Evolutionary conservation across 352 stramenopile species (phyloP), one percentile per base, ranked within the genome.

Genomic region (Phytophthora tubulina): DNA sequence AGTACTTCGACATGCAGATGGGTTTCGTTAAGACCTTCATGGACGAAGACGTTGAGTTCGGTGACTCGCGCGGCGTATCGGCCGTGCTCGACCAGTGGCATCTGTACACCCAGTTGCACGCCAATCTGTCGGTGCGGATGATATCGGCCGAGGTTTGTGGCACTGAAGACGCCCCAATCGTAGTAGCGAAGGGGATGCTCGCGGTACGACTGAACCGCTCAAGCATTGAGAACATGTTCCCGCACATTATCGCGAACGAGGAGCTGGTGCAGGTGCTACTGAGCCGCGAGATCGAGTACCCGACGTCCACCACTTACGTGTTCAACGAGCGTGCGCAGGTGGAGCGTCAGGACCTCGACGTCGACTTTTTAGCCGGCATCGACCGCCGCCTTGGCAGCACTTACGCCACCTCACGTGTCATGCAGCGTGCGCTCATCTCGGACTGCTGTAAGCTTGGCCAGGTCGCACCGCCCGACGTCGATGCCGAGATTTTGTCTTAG

Each of bases 221-320:
- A 14, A 89, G 84, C 8, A 85, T 94, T 41, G 84, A 90, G 42
- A 64, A 80, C n/a, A 67, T 94, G 36, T 94, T 93, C 62, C 87
- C 87, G 13, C 72, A 90, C 56, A 75, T 91, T 13, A 38, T 94
- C 1, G 44, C 52, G 5, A 79, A 92, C 57, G 84, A 93, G 46
- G 55, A 63, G 57, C 65, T 93, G 17, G 76, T 88, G 36, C 80
- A 91, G 72, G 62, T 71, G 30, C 75, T 95, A 15, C 66, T 93
- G n/a, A 79, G 75, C 35, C 60, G 75, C 14, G 59, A 86, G 27
- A 75, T 91, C 31, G 65, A 79, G 31, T 92, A 92, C 63, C 73
- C 81, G 53, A 87, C 78, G 17, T 81, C 72, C 55, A 87, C 82
- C 31, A 80, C 76, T 35, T 92, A 84, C 70, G 67, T 83, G 15